phyloP scores from a whole-genome alignment of 2,329 filamentous ascomycete genomes.

The Arthrinium phaeospermum region DNA sequence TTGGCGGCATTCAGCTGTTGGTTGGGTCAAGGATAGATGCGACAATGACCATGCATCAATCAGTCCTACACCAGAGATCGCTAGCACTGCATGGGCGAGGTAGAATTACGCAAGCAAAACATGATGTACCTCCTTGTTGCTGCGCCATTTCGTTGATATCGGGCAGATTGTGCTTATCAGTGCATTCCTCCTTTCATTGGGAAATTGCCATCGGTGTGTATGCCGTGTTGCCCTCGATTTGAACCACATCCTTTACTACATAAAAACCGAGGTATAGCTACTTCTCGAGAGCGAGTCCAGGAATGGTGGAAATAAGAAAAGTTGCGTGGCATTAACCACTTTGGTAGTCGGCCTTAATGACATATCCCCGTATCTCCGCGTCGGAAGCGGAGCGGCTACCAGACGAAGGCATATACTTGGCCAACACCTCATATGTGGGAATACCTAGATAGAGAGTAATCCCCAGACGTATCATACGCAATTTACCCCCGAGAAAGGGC shows the following conservation, averaged over 20 bases:
- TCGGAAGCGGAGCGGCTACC: slow-evolving; percentile 6
- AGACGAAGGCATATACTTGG: not conserved
- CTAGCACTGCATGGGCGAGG: not conserved
- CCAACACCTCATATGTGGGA: not conserved
- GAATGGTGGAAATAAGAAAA: not conserved
- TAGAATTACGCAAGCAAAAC: not conserved
- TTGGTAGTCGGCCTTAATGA: not conserved
- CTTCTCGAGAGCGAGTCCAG: not conserved
- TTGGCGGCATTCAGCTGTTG: not conserved
- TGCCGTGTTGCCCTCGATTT: not conserved
- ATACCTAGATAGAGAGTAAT: not conserved
- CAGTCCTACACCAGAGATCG: not conserved
- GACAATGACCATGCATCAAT: not conserved
- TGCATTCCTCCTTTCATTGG: not conserved
- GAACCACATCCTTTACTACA: not conserved
- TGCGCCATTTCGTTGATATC: not conserved
- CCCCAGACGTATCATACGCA: not conserved
- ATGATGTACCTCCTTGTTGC: not conserved
- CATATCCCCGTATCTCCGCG: slow-evolving; percentile 4
- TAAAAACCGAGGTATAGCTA: not conserved
- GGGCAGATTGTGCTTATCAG: not conserved
- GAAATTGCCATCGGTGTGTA: not conserved
- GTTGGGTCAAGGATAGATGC: not conserved
- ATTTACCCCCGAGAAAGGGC: not conserved
- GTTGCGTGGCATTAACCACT: not conserved